Percentiles rank a stretch among this genome's conserved stretches.
These are phyloP conservation scores for Phtheirospermum japonicum DNA, from an alignment of 257 asterid species.

Conservation along the genomic window DNA sequence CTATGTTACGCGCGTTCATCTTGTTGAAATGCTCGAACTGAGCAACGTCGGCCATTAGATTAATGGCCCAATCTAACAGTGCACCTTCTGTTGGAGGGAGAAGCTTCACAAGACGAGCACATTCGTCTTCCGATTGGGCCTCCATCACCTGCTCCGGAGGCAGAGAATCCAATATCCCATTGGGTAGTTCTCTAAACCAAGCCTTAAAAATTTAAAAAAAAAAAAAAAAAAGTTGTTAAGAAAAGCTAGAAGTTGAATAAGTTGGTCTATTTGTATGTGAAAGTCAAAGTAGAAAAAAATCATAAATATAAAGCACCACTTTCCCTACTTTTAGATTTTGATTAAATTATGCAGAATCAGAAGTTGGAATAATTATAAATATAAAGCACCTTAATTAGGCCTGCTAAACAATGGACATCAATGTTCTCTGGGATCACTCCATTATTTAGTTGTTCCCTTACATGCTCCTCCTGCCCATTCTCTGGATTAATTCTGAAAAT, in stretches of 20 bases:
- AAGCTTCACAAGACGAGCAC: slow-evolving; percentile 55
- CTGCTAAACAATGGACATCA: slow-evolving; percentile 83
- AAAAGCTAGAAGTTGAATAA: background rate
- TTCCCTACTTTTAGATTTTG: too few species aligned
- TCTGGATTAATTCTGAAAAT: slow-evolving; percentile 78
- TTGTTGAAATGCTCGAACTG: slow-evolving; percentile 70
- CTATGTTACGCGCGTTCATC: slow-evolving; percentile 84
- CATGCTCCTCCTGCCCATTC: slow-evolving; percentile 67
- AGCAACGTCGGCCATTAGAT: slow-evolving; percentile 94
- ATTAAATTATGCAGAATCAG: too few species aligned
- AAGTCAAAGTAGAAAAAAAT: too few species aligned
- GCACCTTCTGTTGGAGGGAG: slow-evolving; percentile 81
- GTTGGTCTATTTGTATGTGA: too few species aligned
- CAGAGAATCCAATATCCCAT: slow-evolving; percentile 72
- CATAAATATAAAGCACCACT: too few species aligned
- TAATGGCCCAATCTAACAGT: slow-evolving; percentile 80
- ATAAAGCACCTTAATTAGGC: slow-evolving; percentile 68
- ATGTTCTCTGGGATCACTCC: slow-evolving; percentile 60
- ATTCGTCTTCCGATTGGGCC: slow-evolving; percentile 72
- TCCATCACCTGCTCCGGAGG: slow-evolving; percentile 74
- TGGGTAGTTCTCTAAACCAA: slow-evolving; percentile 92
- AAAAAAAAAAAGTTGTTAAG: background rate
- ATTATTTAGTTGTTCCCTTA: slow-evolving; percentile 58
- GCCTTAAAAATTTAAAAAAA: slow-evolving; percentile 40
- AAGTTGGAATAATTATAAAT: too few species aligned